These are phyloP conservation scores for Saccharomycopsis sp. DNA, from an alignment of 805 yeast genomes.

Conservation along the genomic window DNA sequence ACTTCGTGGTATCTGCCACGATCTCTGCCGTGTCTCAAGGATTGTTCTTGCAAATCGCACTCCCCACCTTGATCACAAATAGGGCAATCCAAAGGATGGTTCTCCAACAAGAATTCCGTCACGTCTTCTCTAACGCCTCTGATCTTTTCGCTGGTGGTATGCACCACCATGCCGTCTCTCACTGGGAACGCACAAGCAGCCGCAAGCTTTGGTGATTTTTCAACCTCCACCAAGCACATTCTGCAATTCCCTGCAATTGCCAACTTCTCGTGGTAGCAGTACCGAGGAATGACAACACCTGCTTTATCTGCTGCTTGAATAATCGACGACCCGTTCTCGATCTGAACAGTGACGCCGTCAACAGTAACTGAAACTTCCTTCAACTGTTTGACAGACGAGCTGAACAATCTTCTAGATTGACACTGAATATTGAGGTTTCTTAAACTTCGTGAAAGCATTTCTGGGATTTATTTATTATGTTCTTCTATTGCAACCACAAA, in stretches of 20 bases:
- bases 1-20: conserved; percentile 79
- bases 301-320: conserved; percentile 91
- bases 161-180: conserved; percentile 81
- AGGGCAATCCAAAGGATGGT: conserved; percentile 90
- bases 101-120: conserved; percentile 78
- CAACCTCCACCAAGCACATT: conserved; percentile 87
- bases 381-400: conserved; percentile 28
- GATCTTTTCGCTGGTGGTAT: conserved; percentile 69
- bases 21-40: conserved; percentile 74
- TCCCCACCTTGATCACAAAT: conserved; percentile 94
- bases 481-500: too few relatives aligned
- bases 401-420: too few relatives aligned
- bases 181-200: conserved; percentile 92
- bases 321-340: conserved; percentile 80
- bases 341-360: conserved; percentile 67
- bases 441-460: too few relatives aligned
- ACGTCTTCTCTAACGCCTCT: conserved; percentile 83
- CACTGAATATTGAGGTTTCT: too few relatives aligned
- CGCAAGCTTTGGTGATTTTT: conserved; percentile 80
- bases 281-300: conserved; percentile 79
- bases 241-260: conserved; percentile 91
- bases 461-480: too few relatives aligned
- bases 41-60: conserved; percentile 86
- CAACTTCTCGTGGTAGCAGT: conserved; percentile 85
- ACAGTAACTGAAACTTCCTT: conserved; percentile 49